phyloP scores from a whole-genome alignment of 495 filamentous ascomycete genomes.

The Aspergillus cavernicola region DNA sequence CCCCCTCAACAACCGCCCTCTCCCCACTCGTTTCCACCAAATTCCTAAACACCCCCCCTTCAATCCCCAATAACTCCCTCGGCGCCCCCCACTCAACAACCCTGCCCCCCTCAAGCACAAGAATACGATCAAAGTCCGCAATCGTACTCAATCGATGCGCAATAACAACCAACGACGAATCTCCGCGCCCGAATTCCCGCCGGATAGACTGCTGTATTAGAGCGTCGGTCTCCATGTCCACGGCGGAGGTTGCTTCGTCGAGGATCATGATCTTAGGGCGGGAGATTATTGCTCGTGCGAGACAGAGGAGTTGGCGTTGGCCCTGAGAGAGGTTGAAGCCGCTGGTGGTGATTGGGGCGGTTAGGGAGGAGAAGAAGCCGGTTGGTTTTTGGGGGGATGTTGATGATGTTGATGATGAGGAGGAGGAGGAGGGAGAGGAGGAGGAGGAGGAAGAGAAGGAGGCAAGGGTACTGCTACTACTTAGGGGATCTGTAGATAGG shows the following conservation, averaged over 20 bases:
- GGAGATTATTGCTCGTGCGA: slow-evolving; percentile 80
- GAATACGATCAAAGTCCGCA: slow-evolving; percentile 78
- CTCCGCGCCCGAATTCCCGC: slow-evolving; percentile 66
- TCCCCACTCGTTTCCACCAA: slow-evolving; percentile 78
- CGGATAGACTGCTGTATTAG: slow-evolving; percentile 81
- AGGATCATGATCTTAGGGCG: slow-evolving; percentile 82
- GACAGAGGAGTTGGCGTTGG: slow-evolving; percentile 82
- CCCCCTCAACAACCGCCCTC: slow-evolving; percentile 53
- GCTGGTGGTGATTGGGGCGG: slow-evolving; percentile 65
- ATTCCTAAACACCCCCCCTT: slow-evolving; percentile 57
- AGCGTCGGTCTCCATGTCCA: slow-evolving; percentile 82
- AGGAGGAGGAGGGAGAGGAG: slow-evolving; percentile 28
- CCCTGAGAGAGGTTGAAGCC: slow-evolving; percentile 83
- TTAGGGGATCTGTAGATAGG: neutral
- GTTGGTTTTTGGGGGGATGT: slow-evolving; percentile 18
- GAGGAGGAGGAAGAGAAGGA: slow-evolving; percentile 21
- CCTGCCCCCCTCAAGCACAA: slow-evolving; percentile 72
- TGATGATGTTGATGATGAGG: slow-evolving; percentile 20
- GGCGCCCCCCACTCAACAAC: slow-evolving; percentile 74
- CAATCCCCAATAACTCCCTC: slow-evolving; percentile 58
- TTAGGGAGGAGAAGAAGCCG: slow-evolving; percentile 61
- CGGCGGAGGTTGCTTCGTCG: slow-evolving; percentile 85
- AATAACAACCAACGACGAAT: slow-evolving; percentile 78
- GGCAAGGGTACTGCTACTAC: neutral
- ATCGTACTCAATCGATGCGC: slow-evolving; percentile 85